A percentile compares a stretch with the other conserved stretches of the same genome.
These are phyloP conservation scores for Pezicula carpinea DNA, from an alignment of 2,329 filamentous ascomycete species.

Conservation along the genomic window DNA sequence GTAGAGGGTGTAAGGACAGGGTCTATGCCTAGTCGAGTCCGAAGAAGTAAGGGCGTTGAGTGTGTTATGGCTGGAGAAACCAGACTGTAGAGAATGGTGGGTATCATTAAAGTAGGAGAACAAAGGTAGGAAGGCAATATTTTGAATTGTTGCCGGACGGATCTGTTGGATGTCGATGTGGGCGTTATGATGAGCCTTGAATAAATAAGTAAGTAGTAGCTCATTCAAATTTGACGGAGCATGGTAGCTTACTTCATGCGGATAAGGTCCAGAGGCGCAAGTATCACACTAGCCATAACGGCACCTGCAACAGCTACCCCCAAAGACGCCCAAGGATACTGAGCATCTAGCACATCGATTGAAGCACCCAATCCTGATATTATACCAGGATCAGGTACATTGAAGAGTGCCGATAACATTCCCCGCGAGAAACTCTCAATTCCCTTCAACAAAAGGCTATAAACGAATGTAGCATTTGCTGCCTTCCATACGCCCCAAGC, in stretches of 20 bases:
- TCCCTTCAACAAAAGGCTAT: conserved; percentile 79
- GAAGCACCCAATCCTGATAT: conserved; percentile 33
- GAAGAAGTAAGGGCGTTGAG: conserved; percentile 78
- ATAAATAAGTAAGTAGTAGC: conserved; percentile 25
- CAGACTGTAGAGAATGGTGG: conserved; percentile 82
- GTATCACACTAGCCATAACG: conserved; percentile 69
- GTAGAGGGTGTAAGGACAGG: conserved; percentile 74
- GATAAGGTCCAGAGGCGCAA: conserved; percentile 85
- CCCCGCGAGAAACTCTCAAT: conserved; percentile 90
- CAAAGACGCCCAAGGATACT: conserved; percentile 77
- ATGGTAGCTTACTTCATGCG: conserved; percentile 55
- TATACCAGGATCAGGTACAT: conserved; percentile 78
- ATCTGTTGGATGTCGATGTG: conserved; percentile 69
- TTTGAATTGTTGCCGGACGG: conserved; percentile 67
- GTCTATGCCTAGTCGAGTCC: conserved; percentile 80
- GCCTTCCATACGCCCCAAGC: conserved; percentile 93
- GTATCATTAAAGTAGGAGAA: conserved; percentile 65
- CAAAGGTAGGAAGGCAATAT: conserved; percentile 74
- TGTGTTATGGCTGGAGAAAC: conserved; percentile 79
- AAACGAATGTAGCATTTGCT: conserved; percentile 88
- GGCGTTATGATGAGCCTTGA: conserved; percentile 78
- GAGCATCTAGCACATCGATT: conserved; percentile 70
- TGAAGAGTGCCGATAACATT: conserved; percentile 83
- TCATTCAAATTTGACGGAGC: neutral
- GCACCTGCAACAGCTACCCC: conserved; percentile 63